Conservation (phyloP, 208 protist species). For the Crithidia mellificae region DNA sequence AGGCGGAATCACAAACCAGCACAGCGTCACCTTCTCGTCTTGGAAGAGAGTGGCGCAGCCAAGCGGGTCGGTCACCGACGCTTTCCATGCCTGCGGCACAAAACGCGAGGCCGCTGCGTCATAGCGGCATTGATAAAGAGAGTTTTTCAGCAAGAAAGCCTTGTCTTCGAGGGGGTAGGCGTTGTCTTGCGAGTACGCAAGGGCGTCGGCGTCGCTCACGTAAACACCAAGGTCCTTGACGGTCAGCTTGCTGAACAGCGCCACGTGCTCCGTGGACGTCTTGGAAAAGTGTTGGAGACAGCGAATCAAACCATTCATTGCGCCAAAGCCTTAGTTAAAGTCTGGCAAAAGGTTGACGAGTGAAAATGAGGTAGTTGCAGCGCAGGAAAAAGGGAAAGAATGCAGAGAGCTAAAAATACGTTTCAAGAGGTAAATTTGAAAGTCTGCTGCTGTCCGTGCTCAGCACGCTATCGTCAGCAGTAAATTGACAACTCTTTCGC, state of each 20-base stretch:
- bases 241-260: slow-evolving; percentile 31
- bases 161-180: slow-evolving; percentile 32
- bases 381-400: background rate
- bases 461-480: too few species aligned
- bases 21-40: slow-evolving; percentile 40
- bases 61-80: slow-evolving; percentile 19
- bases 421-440: too few species aligned
- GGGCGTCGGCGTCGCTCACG: slow-evolving; percentile 35
- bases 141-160: slow-evolving; percentile 45
- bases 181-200: slow-evolving; percentile 30
- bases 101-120: background rate
- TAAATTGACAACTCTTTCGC: too few species aligned
- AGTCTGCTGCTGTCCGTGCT: too few species aligned
- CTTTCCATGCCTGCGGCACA: slow-evolving; percentile 36
- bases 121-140: slow-evolving; percentile 36
- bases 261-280: slow-evolving; percentile 24
- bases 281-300: slow-evolving; percentile 28
- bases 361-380: too few species aligned
- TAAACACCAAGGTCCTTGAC: slow-evolving; percentile 54
- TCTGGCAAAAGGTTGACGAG: too few species aligned
- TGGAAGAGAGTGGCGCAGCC: slow-evolving; percentile 73
- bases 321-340: too few species aligned
- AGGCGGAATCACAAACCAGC: slow-evolving; percentile 79
- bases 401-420: too few species aligned
- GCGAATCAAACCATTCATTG: slow-evolving; percentile 36